Evolutionary conservation across 2,329 filamentous ascomycete genomes (phyloP).

Genomic region (Penicillium frequentans): DNA sequence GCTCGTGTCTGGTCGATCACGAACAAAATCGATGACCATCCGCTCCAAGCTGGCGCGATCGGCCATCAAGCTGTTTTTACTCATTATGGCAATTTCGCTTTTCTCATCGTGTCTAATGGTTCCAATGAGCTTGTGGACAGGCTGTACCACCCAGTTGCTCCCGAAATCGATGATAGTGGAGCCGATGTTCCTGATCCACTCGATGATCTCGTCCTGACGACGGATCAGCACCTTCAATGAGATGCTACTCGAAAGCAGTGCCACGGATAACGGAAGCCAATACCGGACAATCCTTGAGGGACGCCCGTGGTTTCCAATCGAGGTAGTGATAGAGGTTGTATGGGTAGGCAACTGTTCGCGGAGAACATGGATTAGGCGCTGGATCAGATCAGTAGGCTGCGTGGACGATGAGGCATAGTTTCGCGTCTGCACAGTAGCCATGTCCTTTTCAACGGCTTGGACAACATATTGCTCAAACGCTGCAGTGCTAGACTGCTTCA

Average conservation of each 20-base stretch:
- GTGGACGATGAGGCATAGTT: conserved; percentile 19
- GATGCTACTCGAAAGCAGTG: conserved; percentile 81
- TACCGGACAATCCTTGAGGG: conserved; percentile 77
- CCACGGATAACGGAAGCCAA: conserved; percentile 74
- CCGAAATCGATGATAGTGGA: conserved; percentile 84
- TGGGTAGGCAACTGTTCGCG: conserved; percentile 68
- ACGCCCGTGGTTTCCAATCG: conserved; percentile 68
- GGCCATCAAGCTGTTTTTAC: conserved; percentile 83
- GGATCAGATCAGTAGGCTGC: conserved; percentile 40
- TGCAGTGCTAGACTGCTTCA: conserved; percentile 55
- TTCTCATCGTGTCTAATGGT: conserved; percentile 92
- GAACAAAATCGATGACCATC: conserved; percentile 96
- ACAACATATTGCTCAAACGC: conserved; percentile 59
- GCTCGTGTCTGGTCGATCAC: conserved; percentile 68
- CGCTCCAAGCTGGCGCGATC: conserved; percentile 90
- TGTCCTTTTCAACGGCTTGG: conserved; percentile 61
- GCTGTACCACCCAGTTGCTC: conserved; percentile 93
- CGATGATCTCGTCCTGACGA: conserved; percentile 71
- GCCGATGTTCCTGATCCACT: conserved; percentile 79
- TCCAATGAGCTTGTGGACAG: conserved; percentile 75
- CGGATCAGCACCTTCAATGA: conserved; percentile 77
- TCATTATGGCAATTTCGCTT: conserved; percentile 96
- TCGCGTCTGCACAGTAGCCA: conserved; percentile 45
- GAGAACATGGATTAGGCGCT: conserved; percentile 59
- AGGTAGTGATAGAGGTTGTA: conserved; percentile 52